Base-by-base conservation (phyloP, 768 basidiomycete genomes). In the Russula vinacea region DNA sequence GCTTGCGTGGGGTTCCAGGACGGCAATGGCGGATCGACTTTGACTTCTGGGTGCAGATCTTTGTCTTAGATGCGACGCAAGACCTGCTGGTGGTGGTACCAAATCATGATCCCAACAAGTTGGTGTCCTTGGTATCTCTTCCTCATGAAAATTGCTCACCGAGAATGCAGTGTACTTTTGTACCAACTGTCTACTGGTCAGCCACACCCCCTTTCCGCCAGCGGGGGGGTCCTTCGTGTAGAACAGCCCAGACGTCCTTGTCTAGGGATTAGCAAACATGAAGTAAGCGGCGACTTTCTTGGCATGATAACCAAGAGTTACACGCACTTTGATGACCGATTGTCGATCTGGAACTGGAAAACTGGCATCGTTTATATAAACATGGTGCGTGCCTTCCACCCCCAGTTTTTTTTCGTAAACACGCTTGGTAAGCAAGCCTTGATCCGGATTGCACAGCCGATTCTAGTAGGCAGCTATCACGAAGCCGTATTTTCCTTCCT, bases 311-410 rank as follows among this genome's bases (percentile, higher is more conserved):
- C 42, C 1, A 16, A n/a, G 17, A 11, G 29, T 10, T 19, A 17
- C 2, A 26, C 24, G 9, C 10, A 13, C 14, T n/a, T 8, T 5
- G 40, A 45, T n/a, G 53, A 61, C 11, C 22, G 42, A 0, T 13
- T 61, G 53, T 35, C 40, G 3, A 61, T 61, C n/a, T 61, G 60
- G 60, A 61, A 61, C 42, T 61, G 60, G 60, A 61, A 61, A 52
- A 61, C 60, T 0, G 53, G 52, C 35, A 17, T 26, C 22, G 11
- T 59, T 11, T 47, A 39, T 7, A 35, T 59, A 16, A 60, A 44
- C 29, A 60, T 42, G 59, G 59, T 60, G 52, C 50, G 57, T 17
- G 22, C 4, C 47, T 22, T 29, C 29, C 29, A 5, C 42, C 5
- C 22, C 26, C 17, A n/a, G n/a, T n/a, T n/a, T n/a, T n/a, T n/a